A percentile compares a stretch with the other conserved stretches of the same genome.
phyloP scores from a whole-genome alignment of 306 rosid species.

The Cucurbita ficifolia region DNA sequence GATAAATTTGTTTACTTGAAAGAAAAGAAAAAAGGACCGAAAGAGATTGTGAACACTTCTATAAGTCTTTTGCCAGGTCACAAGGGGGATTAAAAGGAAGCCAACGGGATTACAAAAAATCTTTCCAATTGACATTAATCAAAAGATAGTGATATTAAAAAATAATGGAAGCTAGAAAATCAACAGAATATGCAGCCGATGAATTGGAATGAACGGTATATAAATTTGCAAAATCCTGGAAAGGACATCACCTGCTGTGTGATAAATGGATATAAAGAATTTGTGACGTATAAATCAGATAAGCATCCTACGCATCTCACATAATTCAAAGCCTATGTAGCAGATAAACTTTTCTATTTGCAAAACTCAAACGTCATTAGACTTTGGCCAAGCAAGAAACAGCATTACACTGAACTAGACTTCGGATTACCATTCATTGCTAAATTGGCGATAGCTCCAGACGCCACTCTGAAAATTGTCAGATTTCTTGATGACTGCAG shows the following conservation, averaged over 20 bases:
- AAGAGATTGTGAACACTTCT: neutral
- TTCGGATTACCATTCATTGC: constrained; percentile 53
- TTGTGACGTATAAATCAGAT: neutral
- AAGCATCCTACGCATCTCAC: neutral
- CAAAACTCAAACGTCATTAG: neutral
- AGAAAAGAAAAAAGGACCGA: neutral
- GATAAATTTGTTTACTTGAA: too few relatives aligned
- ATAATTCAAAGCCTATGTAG: neutral
- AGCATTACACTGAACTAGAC: constrained; percentile 1
- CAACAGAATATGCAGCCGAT: neutral
- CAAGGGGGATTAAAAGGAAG: neutral
- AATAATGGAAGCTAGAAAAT: neutral
- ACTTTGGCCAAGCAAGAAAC: neutral
- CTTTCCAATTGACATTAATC: neutral
- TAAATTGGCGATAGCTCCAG: constrained; percentile 64
- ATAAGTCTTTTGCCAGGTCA: neutral
- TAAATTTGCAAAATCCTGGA: neutral
- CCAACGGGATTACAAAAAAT: neutral
- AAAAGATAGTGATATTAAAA: neutral
- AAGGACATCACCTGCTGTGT: neutral
- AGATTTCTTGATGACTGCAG: constrained; percentile 39
- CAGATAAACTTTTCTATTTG: neutral
- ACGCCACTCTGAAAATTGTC: constrained; percentile 57
- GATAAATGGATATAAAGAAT: neutral
- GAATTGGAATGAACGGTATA: neutral